Evolutionary conservation across 2,329 filamentous ascomycete genomes (phyloP), one percentile per base, ranked within the genome.

Genomic region (Verruconis gallopava): DNA sequence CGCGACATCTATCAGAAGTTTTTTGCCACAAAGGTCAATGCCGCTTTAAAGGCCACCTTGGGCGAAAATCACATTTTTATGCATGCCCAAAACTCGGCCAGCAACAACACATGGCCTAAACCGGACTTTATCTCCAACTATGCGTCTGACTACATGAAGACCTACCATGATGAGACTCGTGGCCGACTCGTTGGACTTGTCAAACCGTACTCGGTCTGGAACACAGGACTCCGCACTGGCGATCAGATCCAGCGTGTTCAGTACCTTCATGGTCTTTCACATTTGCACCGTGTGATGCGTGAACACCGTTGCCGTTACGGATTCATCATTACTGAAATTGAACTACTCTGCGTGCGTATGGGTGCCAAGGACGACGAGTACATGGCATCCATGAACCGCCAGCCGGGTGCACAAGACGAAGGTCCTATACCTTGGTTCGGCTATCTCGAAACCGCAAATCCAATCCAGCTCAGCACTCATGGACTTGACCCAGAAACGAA

Each of bases 241-340:
- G 78, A 79, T 35, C 85, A 88, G 49, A 75, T 85, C 60, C 82
- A 86, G 63, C 81, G 83, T 45, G 84, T 94, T 44, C 79, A 89
- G 62, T 95, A 95, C 65, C 79, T 95, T 15, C 79, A 82, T 39
- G 85, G 85, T 1, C 75, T 96, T 4, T 73, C 86, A 0, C 85
- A 93, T 52, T 68, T 95, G 35, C 89, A 96, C 62, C 76, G 84
- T 56, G 79, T 80, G 55, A 94, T 95, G 85, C 85, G 89, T 59
- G 85, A 93, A 64, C 84, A 94, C 64, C 79, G 79, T 50, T 93
- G 85, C 57, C 79, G 89, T 45, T 96, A 95, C 60, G 89, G 89
- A 42, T 96, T 94, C 68, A 89, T 96, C 60, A 77, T 95, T 55
- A 95, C 85, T 1, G 89, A 95, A 64, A 94, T 94, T 52, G 89